Conservation (phyloP, 345 rosid species). For the Angophora floribunda region DNA sequence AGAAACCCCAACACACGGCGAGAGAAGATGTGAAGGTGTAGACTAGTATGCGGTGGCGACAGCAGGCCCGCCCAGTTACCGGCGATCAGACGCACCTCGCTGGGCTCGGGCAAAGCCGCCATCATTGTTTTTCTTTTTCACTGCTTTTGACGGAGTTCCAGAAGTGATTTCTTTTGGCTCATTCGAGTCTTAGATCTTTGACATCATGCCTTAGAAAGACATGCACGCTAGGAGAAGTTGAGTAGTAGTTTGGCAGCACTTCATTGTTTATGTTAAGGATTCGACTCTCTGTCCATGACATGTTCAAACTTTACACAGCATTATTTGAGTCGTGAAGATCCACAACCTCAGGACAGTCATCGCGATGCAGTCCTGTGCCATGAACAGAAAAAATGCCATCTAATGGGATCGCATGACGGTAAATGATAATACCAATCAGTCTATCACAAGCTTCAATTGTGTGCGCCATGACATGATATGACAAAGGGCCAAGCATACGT, state of each 20-base stretch:
- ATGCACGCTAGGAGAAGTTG: not conserved
- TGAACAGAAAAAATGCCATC: not conserved
- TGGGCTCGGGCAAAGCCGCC: not conserved
- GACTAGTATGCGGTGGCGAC: not conserved
- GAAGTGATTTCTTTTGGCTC: not conserved
- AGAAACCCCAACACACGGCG: not conserved
- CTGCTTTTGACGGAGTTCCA: not conserved
- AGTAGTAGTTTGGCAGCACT: not conserved
- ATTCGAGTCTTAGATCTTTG: not conserved
- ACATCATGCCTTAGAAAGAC: not conserved
- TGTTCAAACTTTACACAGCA: not conserved
- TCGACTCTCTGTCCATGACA: not conserved
- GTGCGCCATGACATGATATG: not conserved
- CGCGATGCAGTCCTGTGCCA: not conserved
- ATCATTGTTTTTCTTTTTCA: not conserved
- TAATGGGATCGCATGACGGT: not conserved
- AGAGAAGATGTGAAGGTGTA: not conserved
- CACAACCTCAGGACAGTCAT: not conserved
- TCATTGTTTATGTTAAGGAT: not conserved
- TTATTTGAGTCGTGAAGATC: not conserved
- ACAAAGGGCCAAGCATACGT: not conserved
- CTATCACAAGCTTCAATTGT: not conserved
- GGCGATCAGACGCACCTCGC: not conserved
- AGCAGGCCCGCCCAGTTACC: not conserved
- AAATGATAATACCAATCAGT: not conserved